These are phyloP conservation scores for Chrysanthemum lavandulifolium DNA, from an alignment of 129 eudicot species.

Conservation along the genomic window DNA sequence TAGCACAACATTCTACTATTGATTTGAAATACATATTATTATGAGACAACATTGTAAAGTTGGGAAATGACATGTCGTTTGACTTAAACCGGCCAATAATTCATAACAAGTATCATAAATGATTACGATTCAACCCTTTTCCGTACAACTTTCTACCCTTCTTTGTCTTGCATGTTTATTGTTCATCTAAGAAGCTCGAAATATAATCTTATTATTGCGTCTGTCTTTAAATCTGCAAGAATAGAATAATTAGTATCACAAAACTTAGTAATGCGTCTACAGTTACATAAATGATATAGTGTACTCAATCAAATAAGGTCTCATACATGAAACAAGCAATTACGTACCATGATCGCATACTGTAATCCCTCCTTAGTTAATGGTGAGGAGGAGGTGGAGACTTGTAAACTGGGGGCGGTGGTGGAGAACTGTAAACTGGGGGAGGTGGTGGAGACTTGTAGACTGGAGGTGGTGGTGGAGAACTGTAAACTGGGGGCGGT, in stretches of 20 bases:
- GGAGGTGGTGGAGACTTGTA: constrained; percentile 37
- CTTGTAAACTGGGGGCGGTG: constrained; percentile 18
- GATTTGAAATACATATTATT: too few species aligned
- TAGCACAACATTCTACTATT: too few species aligned
- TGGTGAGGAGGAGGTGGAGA: constrained; percentile 47
- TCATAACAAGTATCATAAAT: neutral
- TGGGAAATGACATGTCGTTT: too few species aligned
- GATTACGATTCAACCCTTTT: constrained; percentile 1
- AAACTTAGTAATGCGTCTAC: neutral
- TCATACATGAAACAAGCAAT: constrained; percentile 6
- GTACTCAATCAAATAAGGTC: too few species aligned
- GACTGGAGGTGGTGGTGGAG: constrained; percentile 2
- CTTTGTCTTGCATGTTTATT: neutral
- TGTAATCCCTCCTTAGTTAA: neutral
- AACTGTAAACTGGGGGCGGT: constrained; percentile 21
- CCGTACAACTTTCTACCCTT: constrained; percentile 7
- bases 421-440: constrained; percentile 31
- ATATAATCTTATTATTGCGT: neutral
- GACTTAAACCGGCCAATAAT: too few species aligned
- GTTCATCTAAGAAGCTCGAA: neutral
- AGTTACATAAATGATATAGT: neutral
- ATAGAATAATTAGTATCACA: neutral
- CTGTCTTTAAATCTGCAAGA: neutral
- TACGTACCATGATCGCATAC: neutral
- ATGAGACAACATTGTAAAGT: too few species aligned